These are phyloP conservation scores for Acacia acuminata DNA, from an alignment of 306 rosid species.

Conservation along the genomic window DNA sequence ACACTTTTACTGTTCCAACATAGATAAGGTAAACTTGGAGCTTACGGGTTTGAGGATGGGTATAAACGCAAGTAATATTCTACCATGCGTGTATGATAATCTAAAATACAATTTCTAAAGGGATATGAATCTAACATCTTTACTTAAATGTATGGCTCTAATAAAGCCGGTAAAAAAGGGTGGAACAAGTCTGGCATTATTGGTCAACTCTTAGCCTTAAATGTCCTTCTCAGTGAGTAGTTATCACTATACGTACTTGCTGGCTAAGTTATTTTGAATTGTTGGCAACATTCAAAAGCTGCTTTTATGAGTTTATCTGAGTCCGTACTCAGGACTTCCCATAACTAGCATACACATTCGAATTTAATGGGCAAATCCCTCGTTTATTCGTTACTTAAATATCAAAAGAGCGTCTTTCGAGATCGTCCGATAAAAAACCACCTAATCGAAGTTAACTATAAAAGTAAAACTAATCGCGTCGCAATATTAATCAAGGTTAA, in stretches of 20 bases:
- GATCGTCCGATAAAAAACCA: no score
- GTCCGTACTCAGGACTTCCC: neutral
- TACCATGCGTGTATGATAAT: neutral
- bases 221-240: neutral
- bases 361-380: no score
- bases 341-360: no score
- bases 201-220: neutral
- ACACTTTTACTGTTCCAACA: no score
- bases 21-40: no score
- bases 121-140: neutral
- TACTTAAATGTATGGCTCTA: neutral
- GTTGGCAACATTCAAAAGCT: neutral
- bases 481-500: no score
- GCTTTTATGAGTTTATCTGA: neutral
- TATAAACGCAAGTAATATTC: neutral
- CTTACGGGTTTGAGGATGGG: no score
- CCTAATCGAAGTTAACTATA: no score
- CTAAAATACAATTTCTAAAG: neutral
- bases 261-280: neutral
- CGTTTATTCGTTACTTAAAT: no score
- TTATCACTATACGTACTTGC: neutral
- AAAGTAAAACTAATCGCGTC: no score
- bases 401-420: no score
- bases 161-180: neutral
- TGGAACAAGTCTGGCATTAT: neutral